phyloP scores from a whole-genome alignment of 306 rosid genomes.

The Cicer bijugum region DNA sequence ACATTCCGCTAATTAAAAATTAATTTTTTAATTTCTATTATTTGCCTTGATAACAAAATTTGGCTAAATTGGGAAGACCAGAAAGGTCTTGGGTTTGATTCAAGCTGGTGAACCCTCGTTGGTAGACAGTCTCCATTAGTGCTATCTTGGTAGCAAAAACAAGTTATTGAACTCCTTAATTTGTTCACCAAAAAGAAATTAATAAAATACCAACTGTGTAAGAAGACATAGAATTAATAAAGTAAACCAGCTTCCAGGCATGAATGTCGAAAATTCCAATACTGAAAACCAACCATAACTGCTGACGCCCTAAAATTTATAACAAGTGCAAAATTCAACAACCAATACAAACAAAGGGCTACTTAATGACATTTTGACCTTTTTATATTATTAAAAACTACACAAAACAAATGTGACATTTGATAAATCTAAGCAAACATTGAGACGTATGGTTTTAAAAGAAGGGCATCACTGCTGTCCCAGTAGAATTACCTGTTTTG shows the following conservation, averaged over 20 bases:
- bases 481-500: slow-evolving; percentile 77
- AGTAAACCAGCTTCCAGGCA: slow-evolving; percentile 20
- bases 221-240: slow-evolving; percentile 2
- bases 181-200: slow-evolving; percentile 3
- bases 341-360: not conserved
- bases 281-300: slow-evolving; percentile 15
- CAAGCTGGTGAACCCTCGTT: not conserved
- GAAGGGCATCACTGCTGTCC: slow-evolving; percentile 22
- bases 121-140: not conserved
- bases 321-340: slow-evolving; percentile 18
- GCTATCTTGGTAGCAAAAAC: slow-evolving; percentile 8
- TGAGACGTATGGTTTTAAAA: not conserved
- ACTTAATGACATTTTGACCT: not conserved
- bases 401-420: not conserved
- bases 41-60: not conserved
- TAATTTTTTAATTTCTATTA: not conserved
- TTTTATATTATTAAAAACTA: slow-evolving; percentile 10
- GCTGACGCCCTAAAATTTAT: slow-evolving; percentile 16
- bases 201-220: not conserved
- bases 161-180: slow-evolving; percentile 10
- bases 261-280: slow-evolving; percentile 29
- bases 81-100: slow-evolving; percentile 13
- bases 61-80: slow-evolving; percentile 23
- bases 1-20: not conserved
- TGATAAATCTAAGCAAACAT: slow-evolving; percentile 14